Evolutionary conservation across 2,329 filamentous ascomycete species (phyloP).

Genomic region (Alternaria angustiovoidea): DNA sequence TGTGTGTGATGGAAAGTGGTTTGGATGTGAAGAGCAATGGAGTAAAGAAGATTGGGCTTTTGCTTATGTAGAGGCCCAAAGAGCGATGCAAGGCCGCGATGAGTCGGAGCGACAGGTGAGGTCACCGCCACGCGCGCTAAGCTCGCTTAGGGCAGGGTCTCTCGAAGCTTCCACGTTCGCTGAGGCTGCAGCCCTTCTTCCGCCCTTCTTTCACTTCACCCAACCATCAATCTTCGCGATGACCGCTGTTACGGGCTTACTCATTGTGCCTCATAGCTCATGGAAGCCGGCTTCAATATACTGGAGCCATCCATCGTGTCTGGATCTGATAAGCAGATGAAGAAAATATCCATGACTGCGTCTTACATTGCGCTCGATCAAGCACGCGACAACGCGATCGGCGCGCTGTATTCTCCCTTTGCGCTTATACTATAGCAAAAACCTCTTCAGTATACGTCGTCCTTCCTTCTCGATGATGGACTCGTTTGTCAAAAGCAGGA

Average conservation of each 20-base stretch:
- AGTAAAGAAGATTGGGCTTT: slow-evolving; percentile 14
- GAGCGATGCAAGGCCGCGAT: slow-evolving; percentile 22
- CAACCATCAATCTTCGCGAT: slow-evolving; percentile 4
- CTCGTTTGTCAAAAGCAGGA: slow-evolving; percentile 46
- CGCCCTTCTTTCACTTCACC: slow-evolving; percentile 15
- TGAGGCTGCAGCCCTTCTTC: slow-evolving; percentile 20
- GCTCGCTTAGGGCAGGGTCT: slow-evolving; percentile 23
- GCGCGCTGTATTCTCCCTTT: not conserved
- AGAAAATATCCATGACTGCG: not conserved
- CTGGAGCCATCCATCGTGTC: not conserved
- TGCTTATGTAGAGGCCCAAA: slow-evolving; percentile 22
- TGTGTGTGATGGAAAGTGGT: not conserved
- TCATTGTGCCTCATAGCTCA: slow-evolving; percentile 1
- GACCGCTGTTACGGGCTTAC: slow-evolving; percentile 13
- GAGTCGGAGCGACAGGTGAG: slow-evolving; percentile 30
- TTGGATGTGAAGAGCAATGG: slow-evolving; percentile 9
- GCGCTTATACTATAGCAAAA: not conserved
- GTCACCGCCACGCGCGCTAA: slow-evolving; percentile 33
- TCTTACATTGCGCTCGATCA: not conserved
- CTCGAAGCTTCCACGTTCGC: slow-evolving; percentile 30
- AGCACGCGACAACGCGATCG: not conserved
- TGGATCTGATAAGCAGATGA: not conserved
- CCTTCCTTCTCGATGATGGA: slow-evolving; percentile 38
- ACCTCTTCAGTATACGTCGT: slow-evolving; percentile 48
- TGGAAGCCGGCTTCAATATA: not conserved